phyloP scores from a whole-genome alignment of 441 rosid species.

The Gossypium schwendimanii region DNA sequence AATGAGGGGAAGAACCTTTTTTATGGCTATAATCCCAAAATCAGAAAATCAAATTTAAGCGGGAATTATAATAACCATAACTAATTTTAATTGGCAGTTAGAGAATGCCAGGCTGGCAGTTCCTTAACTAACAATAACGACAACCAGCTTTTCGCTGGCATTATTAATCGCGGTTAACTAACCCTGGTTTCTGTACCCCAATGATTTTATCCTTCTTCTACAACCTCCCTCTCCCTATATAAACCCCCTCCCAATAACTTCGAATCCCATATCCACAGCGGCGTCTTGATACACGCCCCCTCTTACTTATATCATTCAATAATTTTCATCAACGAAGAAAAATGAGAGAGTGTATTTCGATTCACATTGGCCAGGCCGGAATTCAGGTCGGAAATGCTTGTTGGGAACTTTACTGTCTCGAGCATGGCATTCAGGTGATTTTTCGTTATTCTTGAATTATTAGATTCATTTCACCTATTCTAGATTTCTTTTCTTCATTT shows the following conservation, averaged over 20 bases:
- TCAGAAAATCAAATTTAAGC: too few species aligned
- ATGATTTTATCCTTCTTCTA: background rate
- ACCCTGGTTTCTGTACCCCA: background rate
- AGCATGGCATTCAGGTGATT: slow-evolving; percentile 16
- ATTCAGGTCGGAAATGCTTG: slow-evolving; percentile 19
- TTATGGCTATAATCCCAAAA: too few species aligned
- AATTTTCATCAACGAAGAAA: background rate
- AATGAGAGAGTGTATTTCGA: slow-evolving; percentile 18
- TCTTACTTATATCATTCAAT: too few species aligned
- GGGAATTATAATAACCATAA: too few species aligned
- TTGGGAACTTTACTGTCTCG: slow-evolving; percentile 18
- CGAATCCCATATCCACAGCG: background rate
- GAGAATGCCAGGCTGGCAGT: too few species aligned
- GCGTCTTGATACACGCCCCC: slow-evolving; percentile 16
- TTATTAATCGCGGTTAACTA: slow-evolving; percentile 6
- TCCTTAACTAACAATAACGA: too few species aligned
- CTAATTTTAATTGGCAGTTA: too few species aligned
- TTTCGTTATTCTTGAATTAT: background rate
- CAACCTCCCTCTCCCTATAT: background rate
- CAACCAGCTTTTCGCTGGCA: background rate
- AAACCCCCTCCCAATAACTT: background rate
- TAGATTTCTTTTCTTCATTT: background rate
- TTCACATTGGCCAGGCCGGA: slow-evolving; percentile 17
- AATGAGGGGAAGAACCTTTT: too few species aligned
- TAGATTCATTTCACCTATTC: background rate